Percentiles rank a stretch among this genome's conserved stretches.
Conservation (phyloP, 768 basidiomycete genomes). For the Pholiota molesta region DNA sequence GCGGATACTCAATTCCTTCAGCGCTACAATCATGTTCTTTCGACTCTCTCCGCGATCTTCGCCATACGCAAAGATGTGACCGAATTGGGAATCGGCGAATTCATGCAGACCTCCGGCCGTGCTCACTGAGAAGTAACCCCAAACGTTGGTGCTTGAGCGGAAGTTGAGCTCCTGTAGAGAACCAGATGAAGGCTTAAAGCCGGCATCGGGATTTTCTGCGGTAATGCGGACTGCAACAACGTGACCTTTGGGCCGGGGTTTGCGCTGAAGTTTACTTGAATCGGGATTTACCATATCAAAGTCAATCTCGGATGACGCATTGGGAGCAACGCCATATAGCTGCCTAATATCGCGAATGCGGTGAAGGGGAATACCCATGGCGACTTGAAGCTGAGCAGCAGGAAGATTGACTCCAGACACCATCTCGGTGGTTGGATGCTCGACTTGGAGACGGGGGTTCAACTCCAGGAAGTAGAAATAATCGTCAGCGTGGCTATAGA, state of each 20-base stretch:
- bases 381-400: constrained; percentile 94
- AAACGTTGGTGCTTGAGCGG: constrained; percentile 98
- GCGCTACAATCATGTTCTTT: constrained; percentile 99
- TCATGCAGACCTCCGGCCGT: constrained; percentile 97
- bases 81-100: constrained; percentile 99
- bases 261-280: constrained; percentile 86
- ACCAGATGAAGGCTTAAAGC: constrained; percentile 98
- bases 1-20: constrained; percentile 98
- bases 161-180: constrained; percentile 98
- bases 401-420: constrained; percentile 99
- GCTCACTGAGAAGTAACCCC: constrained; percentile 99
- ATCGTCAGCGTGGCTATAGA: constrained; percentile 93
- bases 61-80: constrained; percentile 98
- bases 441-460: constrained; percentile 99
- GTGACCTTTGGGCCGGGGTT: constrained; percentile 96
- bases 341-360: constrained; percentile 95
- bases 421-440: constrained; percentile 99
- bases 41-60: constrained; percentile 93
- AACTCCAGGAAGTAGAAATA: constrained; percentile 97
- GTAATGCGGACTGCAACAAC: constrained; percentile 99
- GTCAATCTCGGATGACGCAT: constrained; percentile 90
- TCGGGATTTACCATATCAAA: constrained; percentile 95
- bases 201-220: constrained; percentile 98
- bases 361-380: constrained; percentile 97
- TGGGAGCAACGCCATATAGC: constrained; percentile 92